Evolutionary conservation across 768 basidiomycete genomes (phyloP), one percentile per base, ranked within the genome.

Genomic region (Coprinopsis sp.): DNA sequence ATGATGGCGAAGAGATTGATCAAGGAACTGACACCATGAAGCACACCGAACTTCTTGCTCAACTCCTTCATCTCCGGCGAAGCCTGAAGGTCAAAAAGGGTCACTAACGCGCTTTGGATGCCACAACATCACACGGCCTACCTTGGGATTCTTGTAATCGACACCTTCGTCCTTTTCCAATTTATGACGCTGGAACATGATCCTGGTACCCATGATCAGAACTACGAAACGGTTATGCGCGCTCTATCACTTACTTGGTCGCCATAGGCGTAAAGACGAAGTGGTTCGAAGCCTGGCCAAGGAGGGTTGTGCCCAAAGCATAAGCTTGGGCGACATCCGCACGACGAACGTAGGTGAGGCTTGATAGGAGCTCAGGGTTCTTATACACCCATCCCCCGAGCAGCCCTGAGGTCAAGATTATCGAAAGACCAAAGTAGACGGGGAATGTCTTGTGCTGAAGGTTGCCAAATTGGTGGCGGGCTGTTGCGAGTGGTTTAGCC

Each of bases 371-470:
- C 42, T 73, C 68, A 14, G 76, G 79, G 61, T 81, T 84, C 47
- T 70, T 74, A 52, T 64, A 68, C 34, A 72, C 69, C 85, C 80
- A 87, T 44, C 73, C 64, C 2, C 68, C 70, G 37, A 87, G 61
- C 30, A 91, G 71, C 18, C 65, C 64, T 1, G 76, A 67, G 22
- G 82, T 74, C 27, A 84, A 63, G 19, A 63, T 54, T 29, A 85
- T 75, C 11, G 81, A 82, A 33, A 78, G 59, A 14, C 73, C 59
- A 56, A 91, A 91, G 65, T 87, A 91, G 51, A 85, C 62, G 1
- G 89, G 86, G 65, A 87, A 87, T 1, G 74, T 78, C 55, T 75
- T 78, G 58, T 87, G 80, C 58, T 91, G 89, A 27, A 92, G 73
- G 33, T 74, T 68, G 8, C 82, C 77, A 50, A 91, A 91, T 49